Percentiles rank a stretch among this genome's conserved stretches.
Conservation (phyloP, 139 green algal genomes). For the Ostreobium quekettii region DNA sequence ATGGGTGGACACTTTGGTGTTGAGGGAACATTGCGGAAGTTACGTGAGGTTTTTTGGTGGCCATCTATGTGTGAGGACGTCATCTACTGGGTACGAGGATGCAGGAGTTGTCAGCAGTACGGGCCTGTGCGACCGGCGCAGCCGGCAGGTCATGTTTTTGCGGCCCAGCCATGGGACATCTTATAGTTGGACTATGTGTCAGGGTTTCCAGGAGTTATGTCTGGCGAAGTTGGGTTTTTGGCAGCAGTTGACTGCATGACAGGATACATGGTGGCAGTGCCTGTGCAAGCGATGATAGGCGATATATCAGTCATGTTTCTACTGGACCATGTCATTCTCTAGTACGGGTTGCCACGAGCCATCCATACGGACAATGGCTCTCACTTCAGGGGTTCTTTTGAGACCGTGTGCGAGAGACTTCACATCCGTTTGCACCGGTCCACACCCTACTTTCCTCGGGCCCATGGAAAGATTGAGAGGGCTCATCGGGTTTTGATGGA, state of each 20-base stretch:
- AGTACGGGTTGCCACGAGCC: not conserved
- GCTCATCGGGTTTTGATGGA: conserved; percentile 1
- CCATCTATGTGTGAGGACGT: not conserved
- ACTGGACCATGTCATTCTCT: not conserved
- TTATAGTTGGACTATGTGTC: not conserved
- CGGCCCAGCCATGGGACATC: not conserved
- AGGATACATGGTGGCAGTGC: not conserved
- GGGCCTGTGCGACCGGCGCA: not conserved
- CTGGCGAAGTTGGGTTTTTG: not conserved
- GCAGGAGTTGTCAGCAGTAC: not conserved
- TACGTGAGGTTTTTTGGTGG: not conserved
- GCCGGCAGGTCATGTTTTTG: not conserved
- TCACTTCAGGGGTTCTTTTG: conserved; percentile 6
- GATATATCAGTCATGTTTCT: not conserved
- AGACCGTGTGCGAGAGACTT: not conserved
- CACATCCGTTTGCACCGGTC: not conserved
- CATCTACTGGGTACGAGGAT: not conserved
- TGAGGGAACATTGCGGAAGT: not conserved
- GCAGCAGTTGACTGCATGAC: not conserved
- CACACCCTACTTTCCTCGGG: not conserved
- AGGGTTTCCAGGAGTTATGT: not conserved
- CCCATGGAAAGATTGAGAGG: not conserved
- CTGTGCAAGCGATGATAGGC: not conserved
- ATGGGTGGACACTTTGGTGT: not conserved
- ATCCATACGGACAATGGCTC: conserved; percentile 9